Percentiles rank a stretch among this genome's conserved stretches.
phyloP scores from a whole-genome alignment of 2,329 filamentous ascomycete genomes.

The Phyllachora maydis region DNA sequence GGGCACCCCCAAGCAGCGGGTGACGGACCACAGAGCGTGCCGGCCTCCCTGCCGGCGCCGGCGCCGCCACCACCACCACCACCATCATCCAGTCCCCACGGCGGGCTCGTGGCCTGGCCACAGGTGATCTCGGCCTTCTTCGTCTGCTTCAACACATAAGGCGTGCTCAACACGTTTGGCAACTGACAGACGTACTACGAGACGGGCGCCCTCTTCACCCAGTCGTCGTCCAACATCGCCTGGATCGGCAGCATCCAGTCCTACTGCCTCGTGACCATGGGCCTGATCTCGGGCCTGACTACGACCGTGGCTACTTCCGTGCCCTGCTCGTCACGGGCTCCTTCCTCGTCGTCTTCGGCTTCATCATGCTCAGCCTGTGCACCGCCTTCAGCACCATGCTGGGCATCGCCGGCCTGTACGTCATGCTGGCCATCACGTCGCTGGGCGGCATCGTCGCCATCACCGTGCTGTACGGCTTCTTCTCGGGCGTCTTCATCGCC shows the following conservation, averaged over 20 bases:
- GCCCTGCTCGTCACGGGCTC: conserved; percentile 11
- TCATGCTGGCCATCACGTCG: conserved; percentile 14
- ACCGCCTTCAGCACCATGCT: conserved; percentile 13
- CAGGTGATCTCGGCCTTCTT: not conserved
- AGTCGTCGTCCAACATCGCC: conserved; percentile 10
- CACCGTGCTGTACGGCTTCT: conserved; percentile 22
- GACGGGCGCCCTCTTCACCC: conserved; percentile 6
- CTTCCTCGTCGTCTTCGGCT: conserved; percentile 14
- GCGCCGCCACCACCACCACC: not conserved
- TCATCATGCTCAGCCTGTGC: conserved; percentile 13
- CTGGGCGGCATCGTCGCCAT: conserved; percentile 17
- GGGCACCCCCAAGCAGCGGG: too few relatives aligned
- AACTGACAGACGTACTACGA: conserved; percentile 14
- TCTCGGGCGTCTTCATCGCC: conserved; percentile 20
- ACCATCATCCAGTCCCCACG: not conserved
- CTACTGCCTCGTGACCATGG: conserved; percentile 15
- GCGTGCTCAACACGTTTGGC: conserved; percentile 1
- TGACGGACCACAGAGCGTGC: too few relatives aligned
- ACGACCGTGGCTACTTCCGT: conserved; percentile 16
- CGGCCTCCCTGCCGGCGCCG: too few relatives aligned
- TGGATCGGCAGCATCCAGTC: conserved; percentile 16
- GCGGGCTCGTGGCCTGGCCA: not conserved
- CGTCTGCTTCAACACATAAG: conserved; percentile 1
- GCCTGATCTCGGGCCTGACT: conserved; percentile 16
- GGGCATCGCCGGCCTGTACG: conserved; percentile 9